These are phyloP conservation scores for Lachnellula cervina DNA, from an alignment of 2,329 filamentous ascomycete species.

Conservation along the genomic window DNA sequence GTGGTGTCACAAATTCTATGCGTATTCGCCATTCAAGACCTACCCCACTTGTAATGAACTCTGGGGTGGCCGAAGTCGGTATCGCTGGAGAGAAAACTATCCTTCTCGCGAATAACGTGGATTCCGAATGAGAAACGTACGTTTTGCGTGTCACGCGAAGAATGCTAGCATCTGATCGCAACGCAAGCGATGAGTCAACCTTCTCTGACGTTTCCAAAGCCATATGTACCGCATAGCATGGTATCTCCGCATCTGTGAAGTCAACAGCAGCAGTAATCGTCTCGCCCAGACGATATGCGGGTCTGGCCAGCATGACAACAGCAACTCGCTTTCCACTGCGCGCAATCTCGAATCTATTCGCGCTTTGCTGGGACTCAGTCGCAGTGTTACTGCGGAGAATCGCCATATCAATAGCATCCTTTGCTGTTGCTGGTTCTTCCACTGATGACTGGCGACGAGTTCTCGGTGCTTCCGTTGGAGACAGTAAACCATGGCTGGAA, in stretches of 20 bases:
- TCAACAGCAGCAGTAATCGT: conserved; percentile 79
- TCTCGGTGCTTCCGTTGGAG: conserved; percentile 57
- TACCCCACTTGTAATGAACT: conserved; percentile 86
- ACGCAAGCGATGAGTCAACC: conserved; percentile 72
- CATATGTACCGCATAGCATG: conserved; percentile 80
- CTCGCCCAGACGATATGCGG: conserved; percentile 85
- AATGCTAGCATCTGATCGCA: conserved; percentile 81
- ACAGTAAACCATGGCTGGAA: conserved; percentile 58
- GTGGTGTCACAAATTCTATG: conserved; percentile 87
- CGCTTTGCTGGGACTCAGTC: conserved; percentile 64
- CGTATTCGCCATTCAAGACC: conserved; percentile 83
- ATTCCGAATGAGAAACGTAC: conserved; percentile 73
- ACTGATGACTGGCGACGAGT: conserved; percentile 51
- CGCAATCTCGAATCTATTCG: conserved; percentile 94
- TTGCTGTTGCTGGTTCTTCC: conserved; percentile 58
- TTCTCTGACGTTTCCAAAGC: conserved; percentile 84
- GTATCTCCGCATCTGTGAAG: conserved; percentile 70
- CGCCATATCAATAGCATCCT: conserved; percentile 85
- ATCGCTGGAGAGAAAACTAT: conserved; percentile 80
- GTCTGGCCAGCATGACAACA: conserved; percentile 81
- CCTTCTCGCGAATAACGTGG: conserved; percentile 73
- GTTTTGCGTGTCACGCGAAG: conserved; percentile 80
- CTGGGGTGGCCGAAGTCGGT: conserved; percentile 77
- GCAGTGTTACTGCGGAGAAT: conserved; percentile 77
- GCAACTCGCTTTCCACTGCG: conserved; percentile 88